These are phyloP conservation scores for Thielaviopsis ethacetica DNA, from an alignment of 2,329 filamentous ascomycete genomes.

Conservation along the genomic window DNA sequence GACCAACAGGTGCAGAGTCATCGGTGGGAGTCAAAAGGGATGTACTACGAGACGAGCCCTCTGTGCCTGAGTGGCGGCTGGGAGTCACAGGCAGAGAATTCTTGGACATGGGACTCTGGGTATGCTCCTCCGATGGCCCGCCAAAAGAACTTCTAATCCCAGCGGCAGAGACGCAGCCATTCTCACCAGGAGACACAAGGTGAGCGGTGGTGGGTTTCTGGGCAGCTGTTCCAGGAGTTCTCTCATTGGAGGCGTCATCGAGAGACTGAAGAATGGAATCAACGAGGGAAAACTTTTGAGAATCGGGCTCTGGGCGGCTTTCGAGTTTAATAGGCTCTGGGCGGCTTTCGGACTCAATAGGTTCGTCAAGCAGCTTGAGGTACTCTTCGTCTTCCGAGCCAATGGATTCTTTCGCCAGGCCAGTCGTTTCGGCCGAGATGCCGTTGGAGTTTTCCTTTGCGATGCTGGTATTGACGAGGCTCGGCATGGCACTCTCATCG, in stretches of 20 bases:
- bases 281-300: conserved; percentile 32
- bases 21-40: not conserved
- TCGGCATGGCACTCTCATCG: not conserved
- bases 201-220: not conserved
- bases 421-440: not conserved
- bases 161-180: not conserved
- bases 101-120: not conserved
- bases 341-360: conserved; percentile 3
- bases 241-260: conserved; percentile 26
- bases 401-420: not conserved
- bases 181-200: not conserved
- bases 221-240: conserved; percentile 24
- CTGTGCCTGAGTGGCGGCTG: not conserved
- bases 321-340: conserved; percentile 12
- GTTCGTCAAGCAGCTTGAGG: not conserved
- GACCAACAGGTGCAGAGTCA: not conserved
- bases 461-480: not conserved
- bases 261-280: not conserved
- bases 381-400: not conserved
- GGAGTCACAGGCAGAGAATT: not conserved
- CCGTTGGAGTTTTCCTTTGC: not conserved
- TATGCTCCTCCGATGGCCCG: not conserved
- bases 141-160: not conserved
- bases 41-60: not conserved
- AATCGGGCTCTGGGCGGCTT: conserved; percentile 25